Percentiles rank a stretch among this genome's conserved stretches.
Evolutionary conservation across 371 early-diverging fungal species (phyloP).

Genomic region (Mucor velutinosus): DNA sequence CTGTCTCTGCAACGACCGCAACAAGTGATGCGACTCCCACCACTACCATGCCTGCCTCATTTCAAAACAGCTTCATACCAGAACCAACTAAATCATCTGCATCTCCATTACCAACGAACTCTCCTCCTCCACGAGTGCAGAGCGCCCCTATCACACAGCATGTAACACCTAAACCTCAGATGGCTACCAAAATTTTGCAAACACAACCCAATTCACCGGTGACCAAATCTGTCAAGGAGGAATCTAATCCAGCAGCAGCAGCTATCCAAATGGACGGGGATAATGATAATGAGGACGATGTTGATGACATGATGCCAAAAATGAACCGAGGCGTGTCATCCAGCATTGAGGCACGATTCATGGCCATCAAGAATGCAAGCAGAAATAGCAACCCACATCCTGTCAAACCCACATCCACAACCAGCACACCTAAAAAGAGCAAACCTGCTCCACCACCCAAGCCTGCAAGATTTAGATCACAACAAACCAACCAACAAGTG

Average conservation of each 20-base stretch:
- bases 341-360: constrained; percentile 38
- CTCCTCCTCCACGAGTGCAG: constrained; percentile 15
- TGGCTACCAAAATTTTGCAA: constrained; percentile 14
- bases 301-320: background rate
- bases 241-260: background rate
- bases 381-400: background rate
- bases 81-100: background rate
- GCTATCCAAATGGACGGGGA: background rate
- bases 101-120: background rate
- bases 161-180: constrained; percentile 12
- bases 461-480: constrained; percentile 45
- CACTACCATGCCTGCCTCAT: background rate
- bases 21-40: background rate
- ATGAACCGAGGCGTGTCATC: constrained; percentile 27
- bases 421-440: constrained; percentile 8
- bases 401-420: background rate
- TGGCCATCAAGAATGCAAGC: constrained; percentile 28
- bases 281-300: background rate
- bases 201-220: constrained; percentile 11
- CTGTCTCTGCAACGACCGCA: background rate
- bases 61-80: background rate
- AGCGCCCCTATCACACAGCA: constrained; percentile 17
- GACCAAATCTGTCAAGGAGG: background rate
- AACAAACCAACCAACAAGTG: background rate
- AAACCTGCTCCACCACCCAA: constrained; percentile 48